These are phyloP conservation scores for Candida argentea DNA, from an alignment of 805 yeast species.

Conservation along the genomic window DNA sequence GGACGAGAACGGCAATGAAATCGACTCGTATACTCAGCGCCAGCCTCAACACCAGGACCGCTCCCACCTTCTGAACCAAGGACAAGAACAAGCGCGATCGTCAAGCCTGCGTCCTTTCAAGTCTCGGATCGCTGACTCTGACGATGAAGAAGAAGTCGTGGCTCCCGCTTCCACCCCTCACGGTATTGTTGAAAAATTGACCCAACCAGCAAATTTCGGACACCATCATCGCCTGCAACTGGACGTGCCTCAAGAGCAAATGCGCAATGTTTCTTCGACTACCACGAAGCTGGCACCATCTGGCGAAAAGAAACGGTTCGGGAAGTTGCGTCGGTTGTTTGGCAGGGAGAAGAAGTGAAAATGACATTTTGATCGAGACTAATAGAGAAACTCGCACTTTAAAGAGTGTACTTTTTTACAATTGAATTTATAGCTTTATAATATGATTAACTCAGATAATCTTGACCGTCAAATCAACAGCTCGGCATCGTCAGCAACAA, in stretches of 20 bases:
- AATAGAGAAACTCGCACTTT: too few species aligned
- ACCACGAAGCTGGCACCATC: too few species aligned
- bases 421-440: too few species aligned
- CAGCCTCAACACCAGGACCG: background rate
- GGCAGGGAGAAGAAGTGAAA: slow-evolving; percentile 14
- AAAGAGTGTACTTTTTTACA: too few species aligned
- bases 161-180: slow-evolving; percentile 6
- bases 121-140: slow-evolving; percentile 21
- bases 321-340: slow-evolving; percentile 29
- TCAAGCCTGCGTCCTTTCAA: slow-evolving; percentile 10
- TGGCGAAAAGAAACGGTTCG: slow-evolving; percentile 29
- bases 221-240: too few species aligned
- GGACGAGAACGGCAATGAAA: too few species aligned
- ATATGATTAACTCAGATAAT: slow-evolving; percentile 1
- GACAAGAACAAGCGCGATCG: too few species aligned
- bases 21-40: background rate
- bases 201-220: background rate
- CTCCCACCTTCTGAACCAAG: slow-evolving; percentile 5
- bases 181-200: slow-evolving; percentile 7
- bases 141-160: slow-evolving; percentile 20
- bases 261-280: too few species aligned
- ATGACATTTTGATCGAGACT: too few species aligned
- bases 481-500: too few species aligned
- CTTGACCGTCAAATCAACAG: background rate
- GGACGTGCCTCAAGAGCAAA: too few species aligned